Evolutionary conservation across 1,284 basidiomycete genomes (phyloP).

Genomic region (Heliocybe sulcata): DNA sequence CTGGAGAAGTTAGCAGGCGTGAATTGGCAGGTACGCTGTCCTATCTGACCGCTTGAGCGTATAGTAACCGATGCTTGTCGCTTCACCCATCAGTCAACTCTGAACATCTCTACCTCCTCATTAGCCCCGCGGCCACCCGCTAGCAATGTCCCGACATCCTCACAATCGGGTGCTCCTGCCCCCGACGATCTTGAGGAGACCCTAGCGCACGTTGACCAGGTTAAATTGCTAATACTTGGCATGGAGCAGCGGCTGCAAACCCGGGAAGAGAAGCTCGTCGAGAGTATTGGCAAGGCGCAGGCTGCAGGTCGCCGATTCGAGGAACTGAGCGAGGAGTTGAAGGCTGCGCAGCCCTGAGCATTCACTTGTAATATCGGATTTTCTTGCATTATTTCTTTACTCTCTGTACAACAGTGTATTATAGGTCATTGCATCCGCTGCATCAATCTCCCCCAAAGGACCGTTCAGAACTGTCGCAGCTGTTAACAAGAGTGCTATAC

Average conservation of each 20-base stretch:
- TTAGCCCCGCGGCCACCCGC: background rate
- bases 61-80: background rate
- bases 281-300: conserved; percentile 57
- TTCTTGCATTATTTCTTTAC: too few relatives aligned
- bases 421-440: too few relatives aligned
- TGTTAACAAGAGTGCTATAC: too few relatives aligned
- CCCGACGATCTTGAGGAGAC: conserved; percentile 8
- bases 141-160: background rate
- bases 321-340: conserved; percentile 24
- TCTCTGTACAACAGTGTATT: too few relatives aligned
- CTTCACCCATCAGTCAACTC: conserved; percentile 5
- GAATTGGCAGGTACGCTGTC: conserved; percentile 61
- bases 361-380: too few relatives aligned
- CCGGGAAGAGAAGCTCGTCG: conserved; percentile 54
- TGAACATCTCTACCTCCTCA: background rate
- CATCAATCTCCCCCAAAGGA: too few relatives aligned
- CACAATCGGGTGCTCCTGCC: conserved; percentile 19
- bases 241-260: conserved; percentile 68
- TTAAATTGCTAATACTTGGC: conserved; percentile 57
- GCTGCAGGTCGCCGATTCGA: conserved; percentile 47
- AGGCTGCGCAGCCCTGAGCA: background rate
- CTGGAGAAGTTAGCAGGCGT: conserved; percentile 60
- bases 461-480: too few relatives aligned
- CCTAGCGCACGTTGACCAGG: conserved; percentile 44
- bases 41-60: background rate